These are phyloP conservation scores for Phytopythium ostracodes DNA, from an alignment of 352 stramenopile genomes.

Conservation along the genomic window DNA sequence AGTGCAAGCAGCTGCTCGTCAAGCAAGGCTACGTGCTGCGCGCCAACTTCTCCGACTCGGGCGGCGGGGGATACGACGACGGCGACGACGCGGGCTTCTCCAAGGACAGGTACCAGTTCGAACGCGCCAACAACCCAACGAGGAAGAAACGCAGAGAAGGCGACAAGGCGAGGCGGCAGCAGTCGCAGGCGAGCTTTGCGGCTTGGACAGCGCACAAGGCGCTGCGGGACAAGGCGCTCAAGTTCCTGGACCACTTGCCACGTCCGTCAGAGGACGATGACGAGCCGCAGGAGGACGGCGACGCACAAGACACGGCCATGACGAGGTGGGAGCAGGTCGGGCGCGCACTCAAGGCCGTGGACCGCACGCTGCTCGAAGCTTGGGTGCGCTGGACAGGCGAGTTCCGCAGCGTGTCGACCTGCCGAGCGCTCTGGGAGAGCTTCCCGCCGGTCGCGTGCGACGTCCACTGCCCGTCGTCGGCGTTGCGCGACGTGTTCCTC, in stretches of 20 bases:
- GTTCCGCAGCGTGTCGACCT: slow-evolving; percentile 43
- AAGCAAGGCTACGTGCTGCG: slow-evolving; percentile 75
- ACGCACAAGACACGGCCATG: slow-evolving; percentile 12
- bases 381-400: slow-evolving; percentile 84
- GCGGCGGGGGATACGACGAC: slow-evolving; percentile 19
- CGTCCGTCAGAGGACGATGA: slow-evolving; percentile 30
- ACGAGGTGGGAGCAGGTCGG: slow-evolving; percentile 82
- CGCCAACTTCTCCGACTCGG: slow-evolving; percentile 53
- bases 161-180: slow-evolving; percentile 38
- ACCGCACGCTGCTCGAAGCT: slow-evolving; percentile 71
- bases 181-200: slow-evolving; percentile 72
- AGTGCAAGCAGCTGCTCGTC: slow-evolving; percentile 64
- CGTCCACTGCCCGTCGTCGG: slow-evolving; percentile 83
- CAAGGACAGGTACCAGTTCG: slow-evolving; percentile 70
- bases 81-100: slow-evolving; percentile 57
- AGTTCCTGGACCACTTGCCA: slow-evolving; percentile 67
- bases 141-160: slow-evolving; percentile 46
- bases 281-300: slow-evolving; percentile 17
- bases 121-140: slow-evolving; percentile 57
- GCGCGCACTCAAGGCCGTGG: slow-evolving; percentile 86
- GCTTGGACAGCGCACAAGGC: slow-evolving; percentile 79
- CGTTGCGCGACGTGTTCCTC: slow-evolving; percentile 86
- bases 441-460: slow-evolving; percentile 85
- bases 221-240: slow-evolving; percentile 67
- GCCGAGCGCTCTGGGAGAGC: slow-evolving; percentile 83